Base-by-base conservation (phyloP, 2,329 filamentous ascomycete species). In the Kalaharituber pfeilii region DNA sequence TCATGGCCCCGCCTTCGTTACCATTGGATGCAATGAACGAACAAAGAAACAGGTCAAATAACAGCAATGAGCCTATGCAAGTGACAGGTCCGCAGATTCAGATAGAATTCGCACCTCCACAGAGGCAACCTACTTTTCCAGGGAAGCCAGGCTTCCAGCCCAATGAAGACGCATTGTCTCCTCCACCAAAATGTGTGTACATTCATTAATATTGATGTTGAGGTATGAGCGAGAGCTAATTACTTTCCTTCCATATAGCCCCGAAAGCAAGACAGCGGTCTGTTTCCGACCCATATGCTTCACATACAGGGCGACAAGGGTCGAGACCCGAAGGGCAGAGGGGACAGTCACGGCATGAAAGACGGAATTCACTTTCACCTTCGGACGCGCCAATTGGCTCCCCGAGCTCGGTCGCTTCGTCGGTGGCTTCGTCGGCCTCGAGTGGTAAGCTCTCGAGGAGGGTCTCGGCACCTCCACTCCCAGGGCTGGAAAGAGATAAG, bases 71-170 rank as follows among this genome's bases (percentile, higher is more conserved):
- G n/a, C 59, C 60, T 28, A 57, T 54, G 8, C 36, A 55, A 39
- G 58, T 58, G 33, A 5, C 4, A 5, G 51, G 56, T 13, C 62
- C 62, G 44, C 59, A 60, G 33, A 64, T 64, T 25, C 56, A 63
- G 29, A 59, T 64, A 53, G 61, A 62, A 50, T 63, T 63, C 51
- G 62, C 62, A 13, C 62, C 62, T 27, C 61, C 60, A 13, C 62
- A 64, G 33, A 54, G 62, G 22, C 62, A 64, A 47, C 62, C 62
- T 13, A 63, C 62, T 22, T 64, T 64, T 51, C 62, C 62, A 2
- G 58, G 57, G 22, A 62, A 62, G 53, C 59, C 58, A 30, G 59
- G 58, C 24, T n/a, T 50, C 24, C 50, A 57, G 20, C 58, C 60
- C 49, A 59, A 64, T 55, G 61, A 63, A 20, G 53, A 56, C 30